A percentile compares a stretch with the other conserved stretches of the same genome.
phyloP scores from a whole-genome alignment of 441 rosid species.

The Macaranga tanarius region DNA sequence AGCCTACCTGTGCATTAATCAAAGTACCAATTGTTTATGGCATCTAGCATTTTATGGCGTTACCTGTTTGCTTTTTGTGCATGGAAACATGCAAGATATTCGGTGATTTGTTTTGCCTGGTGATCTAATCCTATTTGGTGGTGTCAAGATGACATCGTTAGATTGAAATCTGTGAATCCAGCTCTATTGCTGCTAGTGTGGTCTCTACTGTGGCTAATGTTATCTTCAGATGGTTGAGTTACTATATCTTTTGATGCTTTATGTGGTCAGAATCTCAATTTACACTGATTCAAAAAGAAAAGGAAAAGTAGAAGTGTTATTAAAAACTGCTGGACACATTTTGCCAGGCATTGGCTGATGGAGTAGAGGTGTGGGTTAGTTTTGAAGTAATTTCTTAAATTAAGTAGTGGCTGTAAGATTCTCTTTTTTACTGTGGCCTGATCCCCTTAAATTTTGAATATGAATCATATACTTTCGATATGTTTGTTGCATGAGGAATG shows the following conservation, averaged over 20 bases:
- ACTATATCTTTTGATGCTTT: not conserved
- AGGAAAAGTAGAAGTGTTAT: not conserved
- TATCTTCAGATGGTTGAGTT: not conserved
- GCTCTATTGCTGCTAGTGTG: not conserved
- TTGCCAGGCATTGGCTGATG: slow-evolving; percentile 1
- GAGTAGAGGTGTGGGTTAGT: not conserved
- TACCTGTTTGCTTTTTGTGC: not conserved
- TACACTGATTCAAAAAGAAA: not conserved
- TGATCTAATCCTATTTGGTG: not conserved
- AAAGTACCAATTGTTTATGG: not conserved
- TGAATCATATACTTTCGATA: slow-evolving; percentile 3
- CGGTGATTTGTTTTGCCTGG: not conserved
- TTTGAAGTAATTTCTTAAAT: not conserved
- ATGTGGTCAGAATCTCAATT: not conserved
- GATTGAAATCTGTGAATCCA: not conserved
- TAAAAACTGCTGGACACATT: not conserved
- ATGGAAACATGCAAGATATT: not conserved
- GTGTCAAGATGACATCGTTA: not conserved
- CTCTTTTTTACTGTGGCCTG: not conserved
- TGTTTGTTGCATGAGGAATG: not conserved
- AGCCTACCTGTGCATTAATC: not conserved
- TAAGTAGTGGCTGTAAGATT: not conserved
- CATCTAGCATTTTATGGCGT: not conserved
- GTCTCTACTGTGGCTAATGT: not conserved
- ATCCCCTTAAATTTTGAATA: not conserved